phyloP scores from a whole-genome alignment of 257 asterid species.

The Rhazya stricta region DNA sequence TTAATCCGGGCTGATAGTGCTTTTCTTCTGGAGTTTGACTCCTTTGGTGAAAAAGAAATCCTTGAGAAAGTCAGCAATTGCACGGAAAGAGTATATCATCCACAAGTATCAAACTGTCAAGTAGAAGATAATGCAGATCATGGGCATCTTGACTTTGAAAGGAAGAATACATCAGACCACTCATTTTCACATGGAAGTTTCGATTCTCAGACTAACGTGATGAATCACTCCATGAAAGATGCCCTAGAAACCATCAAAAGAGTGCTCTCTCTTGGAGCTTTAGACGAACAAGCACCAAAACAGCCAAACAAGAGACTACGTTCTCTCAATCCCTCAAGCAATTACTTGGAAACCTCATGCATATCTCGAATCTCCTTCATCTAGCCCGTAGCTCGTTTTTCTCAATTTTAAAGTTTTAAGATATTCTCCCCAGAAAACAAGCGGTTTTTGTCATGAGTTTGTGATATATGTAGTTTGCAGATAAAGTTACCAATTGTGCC shows the following conservation, averaged over 20 bases:
- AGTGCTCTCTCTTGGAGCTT: constrained; percentile 26
- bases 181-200: neutral
- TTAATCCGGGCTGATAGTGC: neutral
- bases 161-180: neutral
- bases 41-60: neutral
- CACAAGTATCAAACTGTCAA: neutral
- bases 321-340: neutral
- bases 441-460: neutral
- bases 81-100: neutral
- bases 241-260: constrained; percentile 27
- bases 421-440: neutral
- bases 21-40: neutral
- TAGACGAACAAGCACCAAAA: constrained; percentile 16
- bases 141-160: constrained; percentile 9
- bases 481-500: too few species aligned
- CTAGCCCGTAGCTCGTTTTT: neutral
- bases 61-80: neutral
- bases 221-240: constrained; percentile 8
- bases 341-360: neutral
- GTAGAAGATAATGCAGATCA: neutral
- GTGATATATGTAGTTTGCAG: too few species aligned
- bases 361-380: neutral
- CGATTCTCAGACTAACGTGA: neutral
- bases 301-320: constrained; percentile 12
- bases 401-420: neutral